These are phyloP conservation scores for Pseudogymnoascus sp. DNA, from an alignment of 2,329 filamentous ascomycete genomes.

Conservation along the genomic window DNA sequence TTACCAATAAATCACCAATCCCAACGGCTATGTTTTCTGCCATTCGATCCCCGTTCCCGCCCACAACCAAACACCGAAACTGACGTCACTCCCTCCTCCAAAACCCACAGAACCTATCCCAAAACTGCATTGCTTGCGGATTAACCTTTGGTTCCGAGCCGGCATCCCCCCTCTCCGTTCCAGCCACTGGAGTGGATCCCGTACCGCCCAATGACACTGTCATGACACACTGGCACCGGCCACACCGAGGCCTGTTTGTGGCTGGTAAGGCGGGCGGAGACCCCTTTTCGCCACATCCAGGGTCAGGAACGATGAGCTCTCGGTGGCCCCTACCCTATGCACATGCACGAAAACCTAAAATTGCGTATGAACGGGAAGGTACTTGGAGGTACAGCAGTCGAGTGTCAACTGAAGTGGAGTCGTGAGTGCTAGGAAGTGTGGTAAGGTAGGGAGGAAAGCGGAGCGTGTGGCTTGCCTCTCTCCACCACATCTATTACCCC, in stretches of 20 bases:
- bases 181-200: neutral
- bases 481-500: neutral
- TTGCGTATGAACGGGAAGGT: neutral
- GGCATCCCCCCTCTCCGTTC: neutral
- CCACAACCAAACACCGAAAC: neutral
- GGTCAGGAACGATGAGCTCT: neutral
- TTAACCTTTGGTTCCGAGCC: neutral
- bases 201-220: neutral
- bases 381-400: neutral
- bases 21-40: neutral
- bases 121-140: constrained; percentile 1
- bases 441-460: neutral
- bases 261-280: neutral
- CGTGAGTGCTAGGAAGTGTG: neutral
- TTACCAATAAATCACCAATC: neutral
- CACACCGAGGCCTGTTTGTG: neutral
- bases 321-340: neutral
- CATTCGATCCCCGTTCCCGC: neutral
- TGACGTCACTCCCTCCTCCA: neutral
- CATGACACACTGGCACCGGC: neutral
- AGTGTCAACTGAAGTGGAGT: neutral
- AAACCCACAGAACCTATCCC: neutral
- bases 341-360: constrained; percentile 3
- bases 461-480: neutral
- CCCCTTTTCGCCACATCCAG: neutral